Evolutionary conservation across 768 basidiomycete genomes (phyloP), one percentile per base, ranked within the genome.

Genomic region (Mycena albidolilacea): DNA sequence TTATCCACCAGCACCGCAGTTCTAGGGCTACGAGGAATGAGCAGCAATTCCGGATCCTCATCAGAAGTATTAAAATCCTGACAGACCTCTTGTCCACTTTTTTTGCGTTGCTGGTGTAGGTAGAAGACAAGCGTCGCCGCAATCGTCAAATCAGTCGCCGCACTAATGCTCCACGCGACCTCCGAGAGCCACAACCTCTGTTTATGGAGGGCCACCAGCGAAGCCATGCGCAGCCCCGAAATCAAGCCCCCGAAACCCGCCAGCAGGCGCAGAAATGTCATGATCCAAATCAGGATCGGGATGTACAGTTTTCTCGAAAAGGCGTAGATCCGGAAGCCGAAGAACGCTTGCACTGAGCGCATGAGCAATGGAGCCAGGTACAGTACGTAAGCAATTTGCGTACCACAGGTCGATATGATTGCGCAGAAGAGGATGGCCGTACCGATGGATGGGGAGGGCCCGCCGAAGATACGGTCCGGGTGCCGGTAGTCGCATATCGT

Each of bases 1-100:
- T 61, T 61, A 14, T 61, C 41, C 41, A 61, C 21, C 4, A 61
- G 59, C 23, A 12, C 59, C 59, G 59, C 41, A n/a, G 59, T 61
- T 61, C 30, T 30, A 30, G 30, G 3, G 30, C 59, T 61, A n/a
- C 10, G 41, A 17, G 38, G 15, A 4, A 12, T 19, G n/a, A 23
- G 4, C 14, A 7, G 2, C 44, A n/a, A 23, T 3, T 5, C 59
- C 4, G 5, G 15, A 0, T 11, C 21, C 21, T 37, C 1, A 0
- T 5, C 5, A 17, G 8, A 39, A n/a, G 15, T 37, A 10, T 19
- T 6, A 8, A 61, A 15, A 61, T 23, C 1, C 8, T 3, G 30
- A 30, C 41, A n/a, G 39, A 61, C 59, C 59, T 61, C 59, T 37
- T 41, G 21, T 12, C 21, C 59, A 21, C n/a, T 10, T 61, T 23